phyloP scores from a whole-genome alignment of 768 basidiomycete species.

The Hydnomerulius pinastri region DNA sequence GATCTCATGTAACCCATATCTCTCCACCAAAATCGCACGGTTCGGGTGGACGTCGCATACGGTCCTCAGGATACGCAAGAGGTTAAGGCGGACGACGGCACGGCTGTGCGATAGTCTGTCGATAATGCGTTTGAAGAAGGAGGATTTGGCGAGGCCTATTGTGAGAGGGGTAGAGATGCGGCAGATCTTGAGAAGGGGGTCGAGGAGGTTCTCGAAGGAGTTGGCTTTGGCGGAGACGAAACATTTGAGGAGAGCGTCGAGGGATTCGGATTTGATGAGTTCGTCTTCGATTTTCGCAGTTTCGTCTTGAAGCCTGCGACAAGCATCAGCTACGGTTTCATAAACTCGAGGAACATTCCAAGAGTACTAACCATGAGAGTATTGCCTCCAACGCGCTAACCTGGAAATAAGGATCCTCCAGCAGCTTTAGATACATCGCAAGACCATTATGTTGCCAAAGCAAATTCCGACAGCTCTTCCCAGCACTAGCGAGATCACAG shows the following conservation, averaged over 20 bases:
- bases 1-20: conserved; percentile 78
- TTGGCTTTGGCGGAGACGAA: conserved; percentile 87
- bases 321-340: conserved; percentile 1
- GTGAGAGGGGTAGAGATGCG: conserved; percentile 76
- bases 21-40: conserved; percentile 75
- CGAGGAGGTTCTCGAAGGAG: conserved; percentile 89
- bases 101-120: conserved; percentile 75
- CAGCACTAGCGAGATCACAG: conserved; percentile 93
- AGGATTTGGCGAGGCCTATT: conserved; percentile 73
- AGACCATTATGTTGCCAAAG: conserved; percentile 96
- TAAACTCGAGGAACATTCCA: not conserved
- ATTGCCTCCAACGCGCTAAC: conserved; percentile 90
- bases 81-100: conserved; percentile 87
- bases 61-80: conserved; percentile 80
- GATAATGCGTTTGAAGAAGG: conserved; percentile 86
- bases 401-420: conserved; percentile 89
- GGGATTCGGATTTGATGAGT: conserved; percentile 62
- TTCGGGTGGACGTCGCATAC: conserved; percentile 93
- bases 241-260: conserved; percentile 72
- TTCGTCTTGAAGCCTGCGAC: conserved; percentile 89
- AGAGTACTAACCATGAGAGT: conserved; percentile 74
- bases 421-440: conserved; percentile 69
- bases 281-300: conserved; percentile 91
- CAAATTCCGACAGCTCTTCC: conserved; percentile 86
- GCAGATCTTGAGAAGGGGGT: conserved; percentile 90